These are phyloP conservation scores for Yamadazyma aaseri DNA, from an alignment of 1,139 yeast species.

Conservation along the genomic window DNA sequence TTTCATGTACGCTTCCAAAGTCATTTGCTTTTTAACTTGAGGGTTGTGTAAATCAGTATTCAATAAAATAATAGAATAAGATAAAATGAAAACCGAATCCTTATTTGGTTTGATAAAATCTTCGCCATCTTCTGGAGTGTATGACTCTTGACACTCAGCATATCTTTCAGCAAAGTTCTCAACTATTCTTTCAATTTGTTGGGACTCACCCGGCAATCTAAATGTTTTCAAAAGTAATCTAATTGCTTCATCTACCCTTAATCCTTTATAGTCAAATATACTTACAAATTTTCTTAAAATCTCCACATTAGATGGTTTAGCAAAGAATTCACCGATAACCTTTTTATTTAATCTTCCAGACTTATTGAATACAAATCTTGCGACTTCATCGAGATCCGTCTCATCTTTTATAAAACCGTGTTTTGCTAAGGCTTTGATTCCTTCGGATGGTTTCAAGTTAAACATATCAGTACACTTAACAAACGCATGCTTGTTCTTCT, in stretches of 20 bases:
- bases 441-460: conserved; percentile 76
- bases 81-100: conserved; percentile 69
- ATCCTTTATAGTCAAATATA: conserved; percentile 69
- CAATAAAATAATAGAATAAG: conserved; percentile 74
- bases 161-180: conserved; percentile 84
- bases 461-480: conserved; percentile 71
- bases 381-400: conserved; percentile 59
- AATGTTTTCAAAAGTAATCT: conserved; percentile 79
- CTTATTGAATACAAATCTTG: conserved; percentile 72
- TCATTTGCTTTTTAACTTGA: conserved; percentile 83
- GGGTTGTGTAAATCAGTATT: conserved; percentile 81
- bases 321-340: conserved; percentile 79
- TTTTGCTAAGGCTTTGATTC: conserved; percentile 60
- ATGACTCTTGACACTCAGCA: conserved; percentile 50
- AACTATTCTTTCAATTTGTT: conserved; percentile 88
- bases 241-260: conserved; percentile 91
- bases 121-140: conserved; percentile 19
- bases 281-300: conserved; percentile 65
- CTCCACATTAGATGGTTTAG: conserved; percentile 67
- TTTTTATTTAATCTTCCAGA: conserved; percentile 84
- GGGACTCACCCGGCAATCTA: conserved; percentile 96
- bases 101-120: conserved; percentile 63
- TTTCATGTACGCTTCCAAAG: conserved; percentile 72
- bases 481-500: conserved; percentile 66
- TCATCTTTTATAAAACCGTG: conserved; percentile 62